Evolutionary conservation across 1,284 basidiomycete species (phyloP).

Genomic region (Irpex sp.): DNA sequence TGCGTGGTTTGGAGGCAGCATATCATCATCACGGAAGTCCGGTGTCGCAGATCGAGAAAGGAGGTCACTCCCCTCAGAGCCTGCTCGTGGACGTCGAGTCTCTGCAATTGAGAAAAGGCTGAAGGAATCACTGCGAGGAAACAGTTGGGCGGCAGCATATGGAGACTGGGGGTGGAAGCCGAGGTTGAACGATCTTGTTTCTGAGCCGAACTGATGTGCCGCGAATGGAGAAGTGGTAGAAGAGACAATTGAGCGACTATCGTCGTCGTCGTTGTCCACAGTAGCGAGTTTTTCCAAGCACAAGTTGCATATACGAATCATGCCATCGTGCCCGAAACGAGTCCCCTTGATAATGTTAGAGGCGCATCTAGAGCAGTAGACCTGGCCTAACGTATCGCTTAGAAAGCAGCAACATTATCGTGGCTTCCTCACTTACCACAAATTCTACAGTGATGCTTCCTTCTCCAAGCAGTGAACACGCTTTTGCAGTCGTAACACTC

Average conservation of each 20-base stretch:
- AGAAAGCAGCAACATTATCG: neutral
- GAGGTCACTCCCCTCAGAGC: slow-evolving; percentile 51
- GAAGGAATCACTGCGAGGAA: slow-evolving; percentile 70
- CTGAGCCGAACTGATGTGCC: slow-evolving; percentile 58
- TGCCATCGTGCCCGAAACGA: slow-evolving; percentile 91
- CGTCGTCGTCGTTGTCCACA: slow-evolving; percentile 77
- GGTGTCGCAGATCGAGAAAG: slow-evolving; percentile 51
- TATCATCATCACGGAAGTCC: slow-evolving; percentile 39
- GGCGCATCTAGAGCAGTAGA: slow-evolving; percentile 92
- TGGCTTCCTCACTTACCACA: slow-evolving; percentile 56
- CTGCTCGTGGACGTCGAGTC: slow-evolving; percentile 50
- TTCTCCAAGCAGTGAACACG: slow-evolving; percentile 86
- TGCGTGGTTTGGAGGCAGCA: slow-evolving; percentile 58
- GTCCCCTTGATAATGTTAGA: slow-evolving; percentile 96
- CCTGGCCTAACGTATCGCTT: slow-evolving; percentile 56
- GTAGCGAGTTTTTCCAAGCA: slow-evolving; percentile 90
- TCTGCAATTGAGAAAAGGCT: slow-evolving; percentile 79
- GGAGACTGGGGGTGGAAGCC: slow-evolving; percentile 74
- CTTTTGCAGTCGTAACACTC: slow-evolving; percentile 95
- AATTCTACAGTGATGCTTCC: slow-evolving; percentile 94
- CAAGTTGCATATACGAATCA: slow-evolving; percentile 91
- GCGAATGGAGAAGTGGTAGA: slow-evolving; percentile 54
- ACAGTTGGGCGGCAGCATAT: slow-evolving; percentile 84
- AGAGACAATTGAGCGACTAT: slow-evolving; percentile 73
- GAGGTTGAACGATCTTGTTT: slow-evolving; percentile 41